Conservation (phyloP, 768 basidiomycete species). For the Flagelloscypha sp. region DNA sequence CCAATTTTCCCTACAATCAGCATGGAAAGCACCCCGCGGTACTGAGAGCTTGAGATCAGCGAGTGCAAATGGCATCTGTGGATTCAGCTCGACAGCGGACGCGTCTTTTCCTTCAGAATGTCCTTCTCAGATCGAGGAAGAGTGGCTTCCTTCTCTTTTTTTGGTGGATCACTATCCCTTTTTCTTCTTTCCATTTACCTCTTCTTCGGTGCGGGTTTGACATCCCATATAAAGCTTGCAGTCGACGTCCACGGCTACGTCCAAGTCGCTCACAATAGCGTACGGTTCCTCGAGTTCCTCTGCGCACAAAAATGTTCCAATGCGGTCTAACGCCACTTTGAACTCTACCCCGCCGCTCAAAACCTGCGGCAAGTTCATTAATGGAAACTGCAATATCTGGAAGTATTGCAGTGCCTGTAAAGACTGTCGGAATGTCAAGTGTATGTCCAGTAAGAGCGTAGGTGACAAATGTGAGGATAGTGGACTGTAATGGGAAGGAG, state of each 20-base stretch:
- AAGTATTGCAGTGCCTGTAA: conserved; percentile 19
- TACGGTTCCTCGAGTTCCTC: conserved; percentile 48
- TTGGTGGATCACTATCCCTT: conserved; percentile 12
- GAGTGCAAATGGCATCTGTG: conserved; percentile 45
- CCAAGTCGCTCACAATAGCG: conserved; percentile 27
- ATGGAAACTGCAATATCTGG: conserved; percentile 51
- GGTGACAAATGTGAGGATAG: conserved; percentile 48
- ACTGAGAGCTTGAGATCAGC: conserved; percentile 37
- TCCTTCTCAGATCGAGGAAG: conserved; percentile 2
- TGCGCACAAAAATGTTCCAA: conserved; percentile 39
- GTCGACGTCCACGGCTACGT: conserved; percentile 36
- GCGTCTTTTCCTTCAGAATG: conserved; percentile 9
- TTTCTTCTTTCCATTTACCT: conserved; percentile 10
- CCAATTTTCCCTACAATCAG: conserved; percentile 72
- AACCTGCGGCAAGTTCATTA: conserved; percentile 49
- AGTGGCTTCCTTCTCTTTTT: conserved; percentile 8
- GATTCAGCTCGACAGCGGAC: conserved; percentile 15
- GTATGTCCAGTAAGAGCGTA: conserved; percentile 50
- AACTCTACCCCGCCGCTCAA: conserved; percentile 41
- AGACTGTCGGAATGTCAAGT: conserved; percentile 47
- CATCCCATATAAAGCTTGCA: conserved; percentile 49
- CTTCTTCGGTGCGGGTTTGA: conserved; percentile 12
- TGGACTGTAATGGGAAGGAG: conserved; percentile 44
- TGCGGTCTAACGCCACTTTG: conserved; percentile 40
- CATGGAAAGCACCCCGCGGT: conserved; percentile 52